Evolutionary conservation across 768 basidiomycete genomes (phyloP).

Genomic region (Punctularia strigosozonata): DNA sequence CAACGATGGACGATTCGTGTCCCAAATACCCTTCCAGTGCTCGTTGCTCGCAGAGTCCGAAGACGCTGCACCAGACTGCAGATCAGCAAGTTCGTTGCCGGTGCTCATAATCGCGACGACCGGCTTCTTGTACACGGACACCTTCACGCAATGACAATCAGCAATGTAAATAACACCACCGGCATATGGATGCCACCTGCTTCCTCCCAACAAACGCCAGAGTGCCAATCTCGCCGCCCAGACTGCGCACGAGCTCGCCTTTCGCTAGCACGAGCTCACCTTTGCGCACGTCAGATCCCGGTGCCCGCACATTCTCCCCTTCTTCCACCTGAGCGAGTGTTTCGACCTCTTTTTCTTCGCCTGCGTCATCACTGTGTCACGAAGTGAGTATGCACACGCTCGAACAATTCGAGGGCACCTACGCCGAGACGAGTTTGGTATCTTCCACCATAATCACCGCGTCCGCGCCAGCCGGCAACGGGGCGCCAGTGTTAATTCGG

Average conservation of each 20-base stretch:
- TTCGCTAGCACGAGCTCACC: conserved; percentile 58
- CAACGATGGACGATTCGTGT: conserved; percentile 79
- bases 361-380: not conserved
- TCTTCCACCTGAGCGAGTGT: conserved; percentile 47
- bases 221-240: conserved; percentile 79
- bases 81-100: conserved; percentile 69
- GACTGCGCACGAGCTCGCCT: conserved; percentile 47
- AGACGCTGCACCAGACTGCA: conserved; percentile 30
- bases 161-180: not conserved
- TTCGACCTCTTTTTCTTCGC: conserved; percentile 63
- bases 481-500: conserved; percentile 81
- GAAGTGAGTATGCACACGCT: not conserved
- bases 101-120: conserved; percentile 75
- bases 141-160: conserved; percentile 27
- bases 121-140: conserved; percentile 59
- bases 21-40: conserved; percentile 66
- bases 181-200: conserved; percentile 33
- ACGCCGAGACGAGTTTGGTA: conserved; percentile 39
- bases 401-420: not conserved
- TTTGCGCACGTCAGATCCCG: conserved; percentile 60
- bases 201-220: conserved; percentile 67
- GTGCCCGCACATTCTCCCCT: conserved; percentile 62
- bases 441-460: conserved; percentile 92
- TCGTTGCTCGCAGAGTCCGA: conserved; percentile 19
- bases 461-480: conserved; percentile 64